A percentile compares a stretch with the other conserved stretches of the same genome.
Evolutionary conservation across 2,329 filamentous ascomycete species (phyloP).

Genomic region (Phialocephala sp.): DNA sequence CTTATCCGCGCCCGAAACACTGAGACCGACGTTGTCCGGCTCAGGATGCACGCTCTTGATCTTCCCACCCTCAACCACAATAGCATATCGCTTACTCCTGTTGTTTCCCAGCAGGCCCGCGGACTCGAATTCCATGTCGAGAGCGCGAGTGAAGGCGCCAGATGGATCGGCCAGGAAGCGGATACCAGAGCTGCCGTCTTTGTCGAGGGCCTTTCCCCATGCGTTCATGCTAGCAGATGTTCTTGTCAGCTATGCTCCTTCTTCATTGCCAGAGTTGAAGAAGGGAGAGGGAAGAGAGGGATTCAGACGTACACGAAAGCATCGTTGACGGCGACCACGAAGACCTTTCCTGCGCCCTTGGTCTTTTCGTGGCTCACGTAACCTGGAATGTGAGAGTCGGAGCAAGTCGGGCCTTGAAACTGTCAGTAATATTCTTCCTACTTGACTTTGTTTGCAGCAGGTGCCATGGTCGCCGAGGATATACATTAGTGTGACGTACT

Average conservation of each 20-base stretch:
- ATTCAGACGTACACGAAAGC: constrained; percentile 77
- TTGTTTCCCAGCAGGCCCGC: constrained; percentile 79
- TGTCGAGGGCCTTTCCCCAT: constrained; percentile 80
- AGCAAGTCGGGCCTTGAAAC: constrained; percentile 61
- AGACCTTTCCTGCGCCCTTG: constrained; percentile 80
- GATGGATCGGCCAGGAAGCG: constrained; percentile 87
- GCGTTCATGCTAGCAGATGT: constrained; percentile 75
- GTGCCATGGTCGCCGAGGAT: background rate
- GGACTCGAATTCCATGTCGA: constrained; percentile 83
- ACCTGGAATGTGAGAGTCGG: constrained; percentile 77
- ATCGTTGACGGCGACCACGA: constrained; percentile 92
- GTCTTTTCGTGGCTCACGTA: constrained; percentile 82
- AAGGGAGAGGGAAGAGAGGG: background rate
- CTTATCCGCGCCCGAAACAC: constrained; percentile 49
- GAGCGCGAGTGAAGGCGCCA: constrained; percentile 78
- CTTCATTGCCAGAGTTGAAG: background rate
- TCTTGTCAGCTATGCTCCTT: constrained; percentile 6
- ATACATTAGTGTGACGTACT: constrained; percentile 47
- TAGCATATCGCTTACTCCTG: constrained; percentile 86
- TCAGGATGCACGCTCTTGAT: constrained; percentile 84
- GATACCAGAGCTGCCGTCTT: constrained; percentile 73
- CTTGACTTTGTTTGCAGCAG: too few species aligned
- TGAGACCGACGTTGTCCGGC: constrained; percentile 83
- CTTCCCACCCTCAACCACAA: constrained; percentile 83
- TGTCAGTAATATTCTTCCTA: constrained; percentile 9